Conservation (phyloP, 2,329 filamentous ascomycete species). For the Knufia fluminis region DNA sequence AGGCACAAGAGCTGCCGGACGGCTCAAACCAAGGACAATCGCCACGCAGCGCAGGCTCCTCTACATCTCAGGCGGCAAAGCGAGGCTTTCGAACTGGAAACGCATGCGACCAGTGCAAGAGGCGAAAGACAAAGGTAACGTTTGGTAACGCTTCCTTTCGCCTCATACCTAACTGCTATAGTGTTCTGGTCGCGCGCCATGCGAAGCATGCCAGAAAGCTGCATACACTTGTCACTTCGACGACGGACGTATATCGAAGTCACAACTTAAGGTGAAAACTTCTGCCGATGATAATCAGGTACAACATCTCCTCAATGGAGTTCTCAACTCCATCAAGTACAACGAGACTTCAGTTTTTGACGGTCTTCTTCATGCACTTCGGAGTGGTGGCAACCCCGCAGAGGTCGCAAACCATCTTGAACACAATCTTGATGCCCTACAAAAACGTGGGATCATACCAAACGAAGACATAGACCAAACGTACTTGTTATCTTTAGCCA, state of each 20-base stretch:
- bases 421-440: not conserved
- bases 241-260: not conserved
- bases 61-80: not conserved
- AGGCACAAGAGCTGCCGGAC: not conserved
- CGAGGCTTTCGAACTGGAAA: conserved; percentile 5
- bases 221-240: conserved; percentile 9
- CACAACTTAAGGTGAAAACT: not conserved
- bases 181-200: conserved; percentile 11
- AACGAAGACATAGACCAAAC: not conserved
- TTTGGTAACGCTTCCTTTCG: not conserved
- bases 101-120: conserved; percentile 11
- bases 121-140: conserved; percentile 10
- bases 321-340: not conserved
- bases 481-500: not conserved
- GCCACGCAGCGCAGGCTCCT: not conserved
- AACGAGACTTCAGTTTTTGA: not conserved
- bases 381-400: not conserved
- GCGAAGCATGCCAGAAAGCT: conserved; percentile 5
- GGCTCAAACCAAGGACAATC: not conserved
- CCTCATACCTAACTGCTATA: not conserved
- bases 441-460: not conserved
- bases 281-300: not conserved
- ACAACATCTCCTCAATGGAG: not conserved
- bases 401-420: not conserved
- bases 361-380: not conserved